A percentile compares a stretch with the other conserved stretches of the same genome.
These are phyloP conservation scores for Penicillium sp. DNA, from an alignment of 2,329 filamentous ascomycete species.

Conservation along the genomic window DNA sequence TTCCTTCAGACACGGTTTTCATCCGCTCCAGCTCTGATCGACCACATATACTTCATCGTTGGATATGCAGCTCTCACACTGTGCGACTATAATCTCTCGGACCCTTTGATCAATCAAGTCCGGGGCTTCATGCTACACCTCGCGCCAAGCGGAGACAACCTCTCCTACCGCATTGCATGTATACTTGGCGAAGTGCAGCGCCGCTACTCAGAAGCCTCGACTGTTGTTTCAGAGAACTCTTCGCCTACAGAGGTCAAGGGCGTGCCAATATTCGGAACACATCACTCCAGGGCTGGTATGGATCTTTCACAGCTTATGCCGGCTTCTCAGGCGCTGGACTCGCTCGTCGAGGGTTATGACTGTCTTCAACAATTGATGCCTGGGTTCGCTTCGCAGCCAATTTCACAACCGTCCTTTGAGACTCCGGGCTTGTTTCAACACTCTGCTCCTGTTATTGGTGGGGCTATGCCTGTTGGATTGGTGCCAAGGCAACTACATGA, in stretches of 20 bases:
- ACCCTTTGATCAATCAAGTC: slow-evolving; percentile 35
- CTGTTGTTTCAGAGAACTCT: slow-evolving; percentile 13
- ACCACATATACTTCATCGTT: slow-evolving; percentile 36
- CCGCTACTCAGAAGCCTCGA: slow-evolving; percentile 25
- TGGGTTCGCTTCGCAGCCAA: slow-evolving; percentile 17
- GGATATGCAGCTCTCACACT: slow-evolving; percentile 38
- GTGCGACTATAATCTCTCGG: slow-evolving; percentile 35
- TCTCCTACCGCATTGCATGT: slow-evolving; percentile 35
- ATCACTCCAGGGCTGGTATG: slow-evolving; percentile 13
- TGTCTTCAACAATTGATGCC: slow-evolving; percentile 30
- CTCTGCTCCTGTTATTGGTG: slow-evolving; percentile 16
- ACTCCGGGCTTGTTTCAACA: slow-evolving; percentile 21
- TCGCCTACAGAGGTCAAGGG: slow-evolving; percentile 18
- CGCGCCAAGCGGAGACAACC: slow-evolving; percentile 34
- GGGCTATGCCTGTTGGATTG: slow-evolving; percentile 25
- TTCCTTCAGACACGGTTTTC: slow-evolving; percentile 33
- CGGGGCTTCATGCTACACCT: slow-evolving; percentile 36
- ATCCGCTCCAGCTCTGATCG: slow-evolving; percentile 33
- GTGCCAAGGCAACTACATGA: slow-evolving; percentile 28
- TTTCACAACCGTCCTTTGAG: slow-evolving; percentile 17
- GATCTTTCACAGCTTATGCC: slow-evolving; percentile 28
- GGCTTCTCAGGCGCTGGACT: slow-evolving; percentile 19
- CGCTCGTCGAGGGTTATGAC: slow-evolving; percentile 26
- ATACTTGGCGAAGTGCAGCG: slow-evolving; percentile 34
- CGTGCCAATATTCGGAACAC: slow-evolving; percentile 13